Base-by-base conservation (phyloP, 306 rosid species). In the Potentilla sterilis region DNA sequence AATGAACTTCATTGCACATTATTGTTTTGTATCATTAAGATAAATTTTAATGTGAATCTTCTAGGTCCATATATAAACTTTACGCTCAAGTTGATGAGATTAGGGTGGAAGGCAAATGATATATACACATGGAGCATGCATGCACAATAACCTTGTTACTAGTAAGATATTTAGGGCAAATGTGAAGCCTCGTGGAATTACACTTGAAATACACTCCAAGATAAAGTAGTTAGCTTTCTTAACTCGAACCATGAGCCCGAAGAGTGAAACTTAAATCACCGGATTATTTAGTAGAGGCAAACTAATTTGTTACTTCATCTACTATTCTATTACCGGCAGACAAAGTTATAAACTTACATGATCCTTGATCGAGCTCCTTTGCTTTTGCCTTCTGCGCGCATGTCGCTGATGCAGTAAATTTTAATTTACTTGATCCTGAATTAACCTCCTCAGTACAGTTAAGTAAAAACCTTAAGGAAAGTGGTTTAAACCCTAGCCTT, bases 181-280 rank as follows among this genome's bases (percentile, higher is more conserved):
- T 21, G 40, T 22, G 71, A 58, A 24, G 70, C 75, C 79, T 73
- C 76, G 79, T 67, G 76, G 51, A 73, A 49, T 75, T 22, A 77
- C 72, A 32, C 72, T 82, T 73, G 67, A 73, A 73, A 73, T 77
- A 38, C 49, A 73, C 79, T 82, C 72, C 59, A 77, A 73, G 62
- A 47, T 55, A 72, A 57, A 76, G 55, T 41, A 37, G 35, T 47
- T 38, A 40, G 18, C 49, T 40, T 18, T 49, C 48, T 61, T 34
- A 35, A 37, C 69, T 63, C 10, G 69, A 63, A 63, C 44, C 43
- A 34, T 63, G 68, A 63, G 47, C 61, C 38, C 37, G 24, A 71
- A 70, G 41, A 69, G 57, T 75, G 24, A 63, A 69, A 69, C 61
- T 13, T 52, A 59, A 70, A 69, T 49, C 76, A 41, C 65, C 32